Evolutionary conservation across 2,329 filamentous ascomycete genomes (phyloP).

Genomic region (Penicillium sp.): DNA sequence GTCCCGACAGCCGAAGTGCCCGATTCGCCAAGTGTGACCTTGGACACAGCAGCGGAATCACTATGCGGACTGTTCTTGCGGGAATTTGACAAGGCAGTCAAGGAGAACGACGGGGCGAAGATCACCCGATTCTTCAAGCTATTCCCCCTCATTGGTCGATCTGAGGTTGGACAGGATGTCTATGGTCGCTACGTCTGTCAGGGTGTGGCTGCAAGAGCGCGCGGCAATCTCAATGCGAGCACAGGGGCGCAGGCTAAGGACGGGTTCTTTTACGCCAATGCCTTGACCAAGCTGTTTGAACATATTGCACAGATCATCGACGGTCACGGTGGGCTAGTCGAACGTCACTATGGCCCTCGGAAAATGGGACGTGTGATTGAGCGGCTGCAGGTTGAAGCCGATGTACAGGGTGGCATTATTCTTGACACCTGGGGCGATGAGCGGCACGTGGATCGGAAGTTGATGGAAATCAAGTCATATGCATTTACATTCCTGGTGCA

Average conservation of each 20-base stretch:
- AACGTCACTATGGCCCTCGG: constrained; percentile 87
- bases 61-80: constrained; percentile 86
- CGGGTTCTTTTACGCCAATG: constrained; percentile 86
- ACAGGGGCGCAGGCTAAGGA: constrained; percentile 66
- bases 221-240: constrained; percentile 73
- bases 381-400: constrained; percentile 87
- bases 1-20: constrained; percentile 96
- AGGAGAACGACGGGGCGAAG: constrained; percentile 80
- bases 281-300: constrained; percentile 89
- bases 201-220: constrained; percentile 82
- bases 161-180: constrained; percentile 86
- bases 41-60: constrained; percentile 84
- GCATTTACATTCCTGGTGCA: constrained; percentile 96
- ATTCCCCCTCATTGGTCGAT: constrained; percentile 87
- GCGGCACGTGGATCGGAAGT: constrained; percentile 74
- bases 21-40: constrained; percentile 81
- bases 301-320: constrained; percentile 97
- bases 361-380: constrained; percentile 96
- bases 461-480: constrained; percentile 96
- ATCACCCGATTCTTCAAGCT: constrained; percentile 98
- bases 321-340: constrained; percentile 83
- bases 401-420: constrained; percentile 93
- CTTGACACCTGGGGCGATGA: constrained; percentile 96
- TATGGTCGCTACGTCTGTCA: constrained; percentile 96
- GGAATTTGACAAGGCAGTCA: constrained; percentile 90